These are phyloP conservation scores for Penicillium sp. DNA, from an alignment of 2,329 filamentous ascomycete genomes.

Conservation along the genomic window DNA sequence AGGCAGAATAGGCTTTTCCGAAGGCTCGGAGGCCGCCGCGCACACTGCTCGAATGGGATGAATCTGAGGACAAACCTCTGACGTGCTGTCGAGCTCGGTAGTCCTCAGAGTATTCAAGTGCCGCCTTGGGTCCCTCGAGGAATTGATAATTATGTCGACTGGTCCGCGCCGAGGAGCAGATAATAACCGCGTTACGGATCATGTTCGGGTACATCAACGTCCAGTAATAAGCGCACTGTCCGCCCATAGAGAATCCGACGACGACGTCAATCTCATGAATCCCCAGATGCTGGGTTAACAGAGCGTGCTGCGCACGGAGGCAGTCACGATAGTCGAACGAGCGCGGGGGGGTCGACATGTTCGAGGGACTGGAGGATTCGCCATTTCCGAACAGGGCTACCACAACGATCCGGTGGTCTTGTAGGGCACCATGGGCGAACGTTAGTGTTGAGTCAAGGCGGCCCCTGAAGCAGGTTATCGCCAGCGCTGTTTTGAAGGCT, in stretches of 20 bases:
- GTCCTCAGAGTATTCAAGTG: conserved; percentile 48
- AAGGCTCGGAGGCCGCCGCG: conserved; percentile 50
- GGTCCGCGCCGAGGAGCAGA: conserved; percentile 54
- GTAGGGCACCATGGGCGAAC: conserved; percentile 50
- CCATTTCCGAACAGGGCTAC: conserved; percentile 56
- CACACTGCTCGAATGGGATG: too few species aligned
- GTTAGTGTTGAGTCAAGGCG: conserved; percentile 55
- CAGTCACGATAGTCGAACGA: conserved; percentile 2
- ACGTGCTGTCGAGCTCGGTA: conserved; percentile 38
- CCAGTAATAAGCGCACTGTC: conserved; percentile 56
- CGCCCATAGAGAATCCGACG: conserved; percentile 58
- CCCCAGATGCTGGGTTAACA: conserved; percentile 42
- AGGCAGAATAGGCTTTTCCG: conserved; percentile 53
- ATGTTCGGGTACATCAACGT: conserved; percentile 50
- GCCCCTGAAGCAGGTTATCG: conserved; percentile 62
- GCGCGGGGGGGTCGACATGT: conserved; percentile 47
- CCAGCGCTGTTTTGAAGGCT: conserved; percentile 47
- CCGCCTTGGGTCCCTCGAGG: conserved; percentile 52
- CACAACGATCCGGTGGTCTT: conserved; percentile 51
- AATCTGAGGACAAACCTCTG: too few species aligned
- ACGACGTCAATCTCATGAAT: conserved; percentile 46
- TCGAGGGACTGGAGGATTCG: conserved; percentile 55
- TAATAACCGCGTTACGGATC: conserved; percentile 47
- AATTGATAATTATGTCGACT: conserved; percentile 55
- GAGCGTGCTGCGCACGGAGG: conserved; percentile 34